Conservation (phyloP, 1,284 basidiomycete species). For the Kwoniella shivajii region DNA sequence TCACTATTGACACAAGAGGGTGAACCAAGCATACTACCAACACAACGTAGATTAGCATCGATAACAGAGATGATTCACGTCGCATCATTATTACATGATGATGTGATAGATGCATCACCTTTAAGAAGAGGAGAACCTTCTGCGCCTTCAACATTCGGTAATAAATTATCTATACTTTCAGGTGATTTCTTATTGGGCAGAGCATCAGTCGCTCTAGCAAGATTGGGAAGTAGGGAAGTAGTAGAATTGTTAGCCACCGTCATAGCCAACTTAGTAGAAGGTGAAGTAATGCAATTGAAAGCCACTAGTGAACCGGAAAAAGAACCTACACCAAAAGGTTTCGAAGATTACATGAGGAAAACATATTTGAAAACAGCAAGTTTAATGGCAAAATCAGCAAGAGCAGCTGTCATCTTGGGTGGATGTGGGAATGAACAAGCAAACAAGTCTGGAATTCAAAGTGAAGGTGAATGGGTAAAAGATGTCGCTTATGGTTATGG, state of each 20-base stretch:
- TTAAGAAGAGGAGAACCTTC: conserved; percentile 79
- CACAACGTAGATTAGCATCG: conserved; percentile 88
- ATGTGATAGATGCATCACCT: conserved; percentile 84
- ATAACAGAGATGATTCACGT: conserved; percentile 99
- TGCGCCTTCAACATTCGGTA: conserved; percentile 87
- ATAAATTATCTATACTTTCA: conserved; percentile 90
- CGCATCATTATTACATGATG: conserved; percentile 92
- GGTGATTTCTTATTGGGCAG: conserved; percentile 95
- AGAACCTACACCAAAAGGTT: conserved; percentile 56
- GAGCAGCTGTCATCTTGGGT: conserved; percentile 85
- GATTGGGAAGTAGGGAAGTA: conserved; percentile 84
- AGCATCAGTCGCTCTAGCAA: conserved; percentile 81
- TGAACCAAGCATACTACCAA: conserved; percentile 64
- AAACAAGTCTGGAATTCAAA: conserved; percentile 37
- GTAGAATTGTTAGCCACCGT: conserved; percentile 91
- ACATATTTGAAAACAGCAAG: conserved; percentile 97
- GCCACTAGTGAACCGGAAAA: conserved; percentile 44
- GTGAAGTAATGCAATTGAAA: conserved; percentile 88
- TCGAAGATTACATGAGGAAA: conserved; percentile 87
- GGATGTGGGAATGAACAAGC: conserved; percentile 60
- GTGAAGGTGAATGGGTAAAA: conserved; percentile 73
- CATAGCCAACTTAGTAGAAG: conserved; percentile 93
- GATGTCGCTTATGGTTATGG: conserved; percentile 93
- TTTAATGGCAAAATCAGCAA: conserved; percentile 89
- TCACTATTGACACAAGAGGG: conserved; percentile 12